These are phyloP conservation scores for Thelonectria rubi DNA, from an alignment of 2,329 filamentous ascomycete genomes.

Conservation along the genomic window DNA sequence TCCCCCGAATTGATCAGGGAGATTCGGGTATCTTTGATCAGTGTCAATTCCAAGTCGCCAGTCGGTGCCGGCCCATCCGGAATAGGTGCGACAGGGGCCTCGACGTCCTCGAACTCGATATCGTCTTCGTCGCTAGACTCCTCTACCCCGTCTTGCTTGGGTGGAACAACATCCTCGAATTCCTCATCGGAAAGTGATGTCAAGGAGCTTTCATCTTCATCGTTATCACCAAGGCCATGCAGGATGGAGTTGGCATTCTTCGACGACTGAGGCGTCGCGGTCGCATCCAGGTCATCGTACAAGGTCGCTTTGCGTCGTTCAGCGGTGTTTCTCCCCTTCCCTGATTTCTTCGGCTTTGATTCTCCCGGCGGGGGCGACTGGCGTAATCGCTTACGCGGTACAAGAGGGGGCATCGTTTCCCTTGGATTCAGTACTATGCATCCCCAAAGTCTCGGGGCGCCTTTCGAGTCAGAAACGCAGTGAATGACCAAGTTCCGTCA, in stretches of 20 bases:
- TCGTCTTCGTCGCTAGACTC: slow-evolving; percentile 50
- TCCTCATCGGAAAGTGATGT: slow-evolving; percentile 66
- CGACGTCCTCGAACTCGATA: slow-evolving; percentile 70
- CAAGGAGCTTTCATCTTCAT: slow-evolving; percentile 55
- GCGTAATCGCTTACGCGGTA: slow-evolving; percentile 72
- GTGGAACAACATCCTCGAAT: slow-evolving; percentile 57
- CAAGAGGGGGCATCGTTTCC: slow-evolving; percentile 70
- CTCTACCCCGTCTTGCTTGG: slow-evolving; percentile 53
- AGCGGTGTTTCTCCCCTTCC: slow-evolving; percentile 33
- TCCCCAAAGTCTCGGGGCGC: slow-evolving; percentile 20
- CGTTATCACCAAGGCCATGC: slow-evolving; percentile 54
- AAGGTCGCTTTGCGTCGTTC: slow-evolving; percentile 62
- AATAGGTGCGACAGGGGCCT: slow-evolving; percentile 67
- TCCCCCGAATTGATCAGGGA: slow-evolving; percentile 68
- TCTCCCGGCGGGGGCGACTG: slow-evolving; percentile 51
- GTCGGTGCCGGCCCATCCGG: slow-evolving; percentile 59
- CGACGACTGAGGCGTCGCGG: slow-evolving; percentile 54
- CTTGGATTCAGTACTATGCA: slow-evolving; percentile 17
- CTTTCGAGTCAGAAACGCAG: background rate
- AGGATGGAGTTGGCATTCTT: slow-evolving; percentile 55
- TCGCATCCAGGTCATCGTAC: slow-evolving; percentile 68
- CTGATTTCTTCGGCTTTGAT: slow-evolving; percentile 40
- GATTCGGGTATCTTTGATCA: slow-evolving; percentile 68
- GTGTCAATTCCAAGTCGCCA: slow-evolving; percentile 78
- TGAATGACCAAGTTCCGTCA: slow-evolving; percentile 18